These are phyloP conservation scores for Russula virescens DNA, from an alignment of 768 basidiomycete species.

Conservation along the genomic window DNA sequence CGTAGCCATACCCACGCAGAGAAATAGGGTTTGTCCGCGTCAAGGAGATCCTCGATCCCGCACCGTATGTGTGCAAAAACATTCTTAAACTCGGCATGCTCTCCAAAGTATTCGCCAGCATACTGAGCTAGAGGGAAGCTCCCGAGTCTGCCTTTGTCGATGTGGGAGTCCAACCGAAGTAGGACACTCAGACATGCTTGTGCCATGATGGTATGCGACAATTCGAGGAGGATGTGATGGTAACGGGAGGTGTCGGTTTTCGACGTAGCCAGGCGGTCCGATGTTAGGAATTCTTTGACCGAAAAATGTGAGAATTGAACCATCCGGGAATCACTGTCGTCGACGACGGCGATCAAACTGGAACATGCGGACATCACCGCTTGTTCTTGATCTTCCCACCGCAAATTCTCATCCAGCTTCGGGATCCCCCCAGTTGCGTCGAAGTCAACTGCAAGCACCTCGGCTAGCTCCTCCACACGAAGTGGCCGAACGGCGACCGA, in stretches of 20 bases:
- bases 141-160: not conserved
- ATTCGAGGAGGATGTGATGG: not conserved
- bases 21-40: not conserved
- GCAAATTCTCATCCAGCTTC: not conserved
- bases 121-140: not conserved
- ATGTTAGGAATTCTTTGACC: not conserved
- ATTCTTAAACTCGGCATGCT: not conserved
- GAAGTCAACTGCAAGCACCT: not conserved
- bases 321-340: not conserved
- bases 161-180: not conserved
- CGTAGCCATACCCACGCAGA: not conserved
- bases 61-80: not conserved
- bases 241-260: not conserved
- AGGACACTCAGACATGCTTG: not conserved
- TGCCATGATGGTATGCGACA: not conserved
- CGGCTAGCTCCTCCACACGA: not conserved
- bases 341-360: not conserved
- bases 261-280: not conserved
- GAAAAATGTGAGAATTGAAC: not conserved
- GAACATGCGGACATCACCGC: not conserved
- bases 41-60: not conserved
- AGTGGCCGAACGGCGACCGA: not conserved
- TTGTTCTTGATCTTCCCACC: not conserved
- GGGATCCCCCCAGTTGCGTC: not conserved
- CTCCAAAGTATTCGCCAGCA: not conserved